A percentile compares a stretch with the other conserved stretches of the same genome.
phyloP scores from a whole-genome alignment of 73 alveolate genomes.

The Loxodes magnus region DNA sequence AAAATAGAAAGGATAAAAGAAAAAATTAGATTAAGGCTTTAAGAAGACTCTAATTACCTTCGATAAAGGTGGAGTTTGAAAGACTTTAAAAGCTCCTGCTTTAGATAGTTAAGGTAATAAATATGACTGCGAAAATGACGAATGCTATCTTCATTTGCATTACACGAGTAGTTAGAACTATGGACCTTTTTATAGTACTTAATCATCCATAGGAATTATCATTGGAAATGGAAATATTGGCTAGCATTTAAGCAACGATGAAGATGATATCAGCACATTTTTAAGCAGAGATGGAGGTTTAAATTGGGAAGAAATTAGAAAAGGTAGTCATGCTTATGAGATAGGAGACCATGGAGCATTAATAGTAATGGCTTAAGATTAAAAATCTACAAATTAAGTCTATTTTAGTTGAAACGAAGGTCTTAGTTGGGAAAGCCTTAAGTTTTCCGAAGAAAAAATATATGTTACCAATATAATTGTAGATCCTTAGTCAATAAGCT shows the following conservation, averaged over 20 bases:
- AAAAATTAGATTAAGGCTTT: slow-evolving; percentile 17
- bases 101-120: slow-evolving; percentile 44
- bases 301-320: slow-evolving; percentile 72
- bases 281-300: slow-evolving; percentile 91
- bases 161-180: slow-evolving; percentile 31
- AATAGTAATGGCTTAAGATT: slow-evolving; percentile 76
- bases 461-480: slow-evolving; percentile 69
- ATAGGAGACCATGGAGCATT: slow-evolving; percentile 96
- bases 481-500: slow-evolving; percentile 71
- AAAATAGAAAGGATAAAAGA: slow-evolving; percentile 26
- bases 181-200: slow-evolving; percentile 63
- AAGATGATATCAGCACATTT: slow-evolving; percentile 66
- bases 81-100: slow-evolving; percentile 51
- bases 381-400: slow-evolving; percentile 53
- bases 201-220: slow-evolving; percentile 65
- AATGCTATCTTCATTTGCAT: slow-evolving; percentile 69
- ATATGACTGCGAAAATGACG: slow-evolving; percentile 46
- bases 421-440: slow-evolving; percentile 43
- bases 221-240: slow-evolving; percentile 82
- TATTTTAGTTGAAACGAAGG: slow-evolving; percentile 68
- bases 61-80: slow-evolving; percentile 94
- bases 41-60: slow-evolving; percentile 73
- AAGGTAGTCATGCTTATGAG: slow-evolving; percentile 76
- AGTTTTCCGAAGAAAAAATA: slow-evolving; percentile 32
- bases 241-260: slow-evolving; percentile 35